These are phyloP conservation scores for Pholiota molesta DNA, from an alignment of 768 basidiomycete genomes.

Conservation along the genomic window DNA sequence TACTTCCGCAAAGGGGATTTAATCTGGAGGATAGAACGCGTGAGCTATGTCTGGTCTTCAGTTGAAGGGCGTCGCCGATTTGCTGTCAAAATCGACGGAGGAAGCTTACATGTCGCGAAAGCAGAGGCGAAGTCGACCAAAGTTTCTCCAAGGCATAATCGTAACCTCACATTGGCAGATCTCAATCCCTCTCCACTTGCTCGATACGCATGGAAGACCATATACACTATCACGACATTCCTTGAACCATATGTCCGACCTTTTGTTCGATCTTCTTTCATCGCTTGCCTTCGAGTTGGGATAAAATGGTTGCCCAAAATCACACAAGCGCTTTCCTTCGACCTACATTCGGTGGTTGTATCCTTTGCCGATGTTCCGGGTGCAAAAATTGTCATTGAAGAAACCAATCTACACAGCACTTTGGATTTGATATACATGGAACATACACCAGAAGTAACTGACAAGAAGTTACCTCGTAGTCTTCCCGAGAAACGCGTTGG, in stretches of 20 bases:
- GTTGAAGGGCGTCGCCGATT: conserved; percentile 55
- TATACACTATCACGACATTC: conserved; percentile 42
- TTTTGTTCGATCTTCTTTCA: conserved; percentile 55
- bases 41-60: conserved; percentile 61
- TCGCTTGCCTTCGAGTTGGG: conserved; percentile 54
- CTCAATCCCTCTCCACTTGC: conserved; percentile 49
- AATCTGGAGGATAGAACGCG: conserved; percentile 67
- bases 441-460: conserved; percentile 30
- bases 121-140: conserved; percentile 25
- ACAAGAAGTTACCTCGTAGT: conserved; percentile 22
- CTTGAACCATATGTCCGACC: conserved; percentile 69
- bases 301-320: conserved; percentile 72
- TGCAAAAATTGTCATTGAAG: conserved; percentile 51
- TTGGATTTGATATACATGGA: conserved; percentile 58
- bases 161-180: conserved; percentile 50
- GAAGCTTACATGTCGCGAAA: conserved; percentile 54
- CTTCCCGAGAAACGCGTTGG: conserved; percentile 28
- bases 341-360: conserved; percentile 58
- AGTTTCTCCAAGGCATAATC: conserved; percentile 35
- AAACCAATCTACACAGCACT: conserved; percentile 54
- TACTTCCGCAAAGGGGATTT: conserved; percentile 61
- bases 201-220: conserved; percentile 39
- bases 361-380: conserved; percentile 55
- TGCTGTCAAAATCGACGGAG: conserved; percentile 64
- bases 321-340: conserved; percentile 68